phyloP scores from a whole-genome alignment of 257 asterid species.

The Scutellaria minor region DNA sequence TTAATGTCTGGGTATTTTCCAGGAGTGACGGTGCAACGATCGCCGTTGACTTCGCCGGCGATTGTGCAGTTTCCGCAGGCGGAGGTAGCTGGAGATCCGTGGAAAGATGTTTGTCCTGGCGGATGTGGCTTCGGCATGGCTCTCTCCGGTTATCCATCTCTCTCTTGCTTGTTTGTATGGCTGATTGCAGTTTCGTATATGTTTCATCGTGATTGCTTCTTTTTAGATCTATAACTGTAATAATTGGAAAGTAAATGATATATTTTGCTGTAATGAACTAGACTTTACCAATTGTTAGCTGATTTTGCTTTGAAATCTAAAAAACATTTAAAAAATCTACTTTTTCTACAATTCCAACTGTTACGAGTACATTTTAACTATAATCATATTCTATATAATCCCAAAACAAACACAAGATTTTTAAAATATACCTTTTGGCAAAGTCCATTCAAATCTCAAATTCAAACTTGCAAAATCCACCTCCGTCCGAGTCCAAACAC shows the following conservation, averaged over 20 bases:
- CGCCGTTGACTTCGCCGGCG: constrained; percentile 59
- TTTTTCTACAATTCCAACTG: too few relatives aligned
- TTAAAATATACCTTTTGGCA: too few relatives aligned
- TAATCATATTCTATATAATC: too few relatives aligned
- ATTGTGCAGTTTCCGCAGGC: constrained; percentile 48
- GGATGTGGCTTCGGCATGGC: constrained; percentile 90
- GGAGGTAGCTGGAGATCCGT: constrained; percentile 49
- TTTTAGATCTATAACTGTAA: constrained; percentile 2
- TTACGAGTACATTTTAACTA: too few relatives aligned
- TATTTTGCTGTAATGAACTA: not conserved
- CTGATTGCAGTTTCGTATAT: constrained; percentile 9
- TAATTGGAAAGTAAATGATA: not conserved
- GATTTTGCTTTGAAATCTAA: too few relatives aligned
- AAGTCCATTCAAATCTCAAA: too few relatives aligned
- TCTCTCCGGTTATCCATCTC: constrained; percentile 49
- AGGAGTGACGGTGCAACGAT: constrained; percentile 50
- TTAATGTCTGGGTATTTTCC: constrained; percentile 84
- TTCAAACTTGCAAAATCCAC: too few relatives aligned
- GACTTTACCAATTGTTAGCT: not conserved
- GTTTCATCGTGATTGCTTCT: not conserved
- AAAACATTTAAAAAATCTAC: too few relatives aligned
- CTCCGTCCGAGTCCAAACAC: too few relatives aligned
- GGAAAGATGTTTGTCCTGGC: constrained; percentile 78
- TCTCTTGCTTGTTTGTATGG: constrained; percentile 23
- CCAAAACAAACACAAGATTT: too few relatives aligned